Conservation (phyloP, 352 stramenopile genomes). For the Pythium brassicae region DNA sequence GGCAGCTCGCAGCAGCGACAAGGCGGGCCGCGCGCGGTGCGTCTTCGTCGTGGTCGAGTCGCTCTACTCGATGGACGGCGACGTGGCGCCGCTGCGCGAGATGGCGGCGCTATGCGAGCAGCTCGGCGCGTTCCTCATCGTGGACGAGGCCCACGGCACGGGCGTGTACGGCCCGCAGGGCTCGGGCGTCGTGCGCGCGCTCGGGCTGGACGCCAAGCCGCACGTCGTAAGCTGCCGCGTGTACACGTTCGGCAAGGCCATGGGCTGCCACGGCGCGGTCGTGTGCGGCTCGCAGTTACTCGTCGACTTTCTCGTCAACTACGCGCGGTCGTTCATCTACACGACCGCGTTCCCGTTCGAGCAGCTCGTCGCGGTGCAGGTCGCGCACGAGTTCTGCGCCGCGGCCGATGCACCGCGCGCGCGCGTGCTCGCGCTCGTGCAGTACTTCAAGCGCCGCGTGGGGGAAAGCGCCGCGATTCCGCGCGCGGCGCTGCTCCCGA, state of each 20-base stretch:
- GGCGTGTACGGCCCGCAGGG: constrained; percentile 86
- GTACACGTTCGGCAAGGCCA: constrained; percentile 97
- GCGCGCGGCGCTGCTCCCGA: constrained; percentile 43
- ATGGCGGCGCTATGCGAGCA: constrained; percentile 80
- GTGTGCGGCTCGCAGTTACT: constrained; percentile 89
- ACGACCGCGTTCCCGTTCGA: constrained; percentile 92
- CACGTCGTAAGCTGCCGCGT: constrained; percentile 82
- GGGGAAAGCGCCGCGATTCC: constrained; percentile 30
- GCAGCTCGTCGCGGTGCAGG: constrained; percentile 87
- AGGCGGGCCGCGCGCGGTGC: constrained; percentile 29
- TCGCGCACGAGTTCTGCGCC: constrained; percentile 87
- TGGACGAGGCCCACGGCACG: constrained; percentile 97
- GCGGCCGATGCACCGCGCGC: constrained; percentile 30
- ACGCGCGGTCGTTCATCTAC: constrained; percentile 97
- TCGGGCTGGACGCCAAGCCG: constrained; percentile 76
- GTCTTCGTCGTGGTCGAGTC: constrained; percentile 97
- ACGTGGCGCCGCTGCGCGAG: constrained; percentile 87
- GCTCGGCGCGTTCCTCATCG: constrained; percentile 87
- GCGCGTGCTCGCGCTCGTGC: constrained; percentile 49
- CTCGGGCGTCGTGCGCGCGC: constrained; percentile 56
- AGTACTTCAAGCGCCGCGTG: constrained; percentile 78
- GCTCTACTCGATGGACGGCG: constrained; percentile 98
- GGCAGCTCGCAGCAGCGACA: background rate
- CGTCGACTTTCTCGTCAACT: constrained; percentile 96
- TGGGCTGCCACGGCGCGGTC: constrained; percentile 94